These are phyloP conservation scores for Salix caprea DNA, from an alignment of 345 rosid species.

Conservation along the genomic window DNA sequence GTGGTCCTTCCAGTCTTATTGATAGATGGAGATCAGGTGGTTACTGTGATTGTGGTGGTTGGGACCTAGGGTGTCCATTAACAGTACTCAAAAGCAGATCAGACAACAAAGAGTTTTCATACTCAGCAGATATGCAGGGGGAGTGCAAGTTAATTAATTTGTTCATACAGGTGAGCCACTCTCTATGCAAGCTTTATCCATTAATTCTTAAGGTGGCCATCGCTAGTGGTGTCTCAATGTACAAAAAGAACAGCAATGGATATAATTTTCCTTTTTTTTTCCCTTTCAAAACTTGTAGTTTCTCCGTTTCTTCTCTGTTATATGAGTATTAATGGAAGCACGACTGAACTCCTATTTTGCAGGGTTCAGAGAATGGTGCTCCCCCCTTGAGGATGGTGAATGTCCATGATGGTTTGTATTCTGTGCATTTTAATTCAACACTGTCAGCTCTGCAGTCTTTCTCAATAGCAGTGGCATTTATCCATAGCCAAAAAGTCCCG, in stretches of 20 bases:
- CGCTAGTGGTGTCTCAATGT: neutral
- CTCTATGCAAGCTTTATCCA: neutral
- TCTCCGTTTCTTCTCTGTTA: neutral
- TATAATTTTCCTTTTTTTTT: neutral
- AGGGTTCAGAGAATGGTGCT: constrained; percentile 38
- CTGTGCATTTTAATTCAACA: constrained; percentile 57
- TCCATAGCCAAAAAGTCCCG: constrained; percentile 62
- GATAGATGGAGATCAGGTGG: constrained; percentile 93
- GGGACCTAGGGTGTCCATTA: constrained; percentile 89
- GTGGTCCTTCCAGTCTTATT: constrained; percentile 71
- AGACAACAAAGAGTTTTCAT: constrained; percentile 29
- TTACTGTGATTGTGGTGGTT: constrained; percentile 90
- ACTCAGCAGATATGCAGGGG: constrained; percentile 28
- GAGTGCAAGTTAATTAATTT: constrained; percentile 64
- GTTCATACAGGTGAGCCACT: constrained; percentile 47
- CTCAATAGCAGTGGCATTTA: constrained; percentile 71
- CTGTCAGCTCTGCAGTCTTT: constrained; percentile 79
- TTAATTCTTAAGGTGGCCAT: neutral
- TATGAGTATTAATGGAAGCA: constrained; percentile 8
- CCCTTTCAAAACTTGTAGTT: neutral
- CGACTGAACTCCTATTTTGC: constrained; percentile 29
- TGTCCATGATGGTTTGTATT: constrained; percentile 64
- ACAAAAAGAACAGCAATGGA: constrained; percentile 2
- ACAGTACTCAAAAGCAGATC: constrained; percentile 45
- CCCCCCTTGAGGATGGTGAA: constrained; percentile 66